These are phyloP conservation scores for Thalassiosira livingstoniorum DNA, from an alignment of 352 stramenopile genomes.

Conservation along the genomic window DNA sequence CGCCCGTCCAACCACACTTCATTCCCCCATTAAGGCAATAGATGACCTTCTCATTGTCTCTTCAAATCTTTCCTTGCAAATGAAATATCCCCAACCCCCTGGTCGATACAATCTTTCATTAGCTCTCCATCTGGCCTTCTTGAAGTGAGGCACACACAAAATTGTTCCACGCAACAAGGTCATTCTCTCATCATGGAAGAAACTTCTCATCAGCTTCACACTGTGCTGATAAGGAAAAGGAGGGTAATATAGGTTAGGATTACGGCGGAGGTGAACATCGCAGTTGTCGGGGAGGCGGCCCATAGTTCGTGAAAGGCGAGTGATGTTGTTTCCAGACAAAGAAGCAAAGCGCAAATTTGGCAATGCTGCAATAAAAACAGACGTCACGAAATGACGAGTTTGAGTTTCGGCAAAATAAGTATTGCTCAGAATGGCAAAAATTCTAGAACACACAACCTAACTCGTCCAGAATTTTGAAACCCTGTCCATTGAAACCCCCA, in stretches of 20 bases:
- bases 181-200: constrained; percentile 56
- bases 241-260: constrained; percentile 48
- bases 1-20: too few relatives aligned
- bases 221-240: constrained; percentile 26
- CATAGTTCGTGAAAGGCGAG: constrained; percentile 37
- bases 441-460: constrained; percentile 32
- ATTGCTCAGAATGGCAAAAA: not conserved
- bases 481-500: not conserved
- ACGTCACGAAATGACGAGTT: not conserved
- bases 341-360: constrained; percentile 42
- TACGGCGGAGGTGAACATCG: constrained; percentile 46
- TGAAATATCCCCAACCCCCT: constrained; percentile 44
- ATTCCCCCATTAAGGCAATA: constrained; percentile 18
- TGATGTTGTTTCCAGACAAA: constrained; percentile 50
- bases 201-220: constrained; percentile 43
- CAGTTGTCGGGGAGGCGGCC: constrained; percentile 33
- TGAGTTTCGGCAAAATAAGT: too few relatives aligned
- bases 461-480: constrained; percentile 41
- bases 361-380: constrained; percentile 23
- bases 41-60: constrained; percentile 32
- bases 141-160: constrained; percentile 41
- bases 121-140: constrained; percentile 33
- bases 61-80: constrained; percentile 57
- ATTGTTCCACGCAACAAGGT: constrained; percentile 30
- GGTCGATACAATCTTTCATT: constrained; percentile 54